Percentiles rank a stretch among this genome's conserved stretches.
Evolutionary conservation across 1,139 yeast species (phyloP).

Genomic region (Kurtzmaniella quercitrusa): DNA sequence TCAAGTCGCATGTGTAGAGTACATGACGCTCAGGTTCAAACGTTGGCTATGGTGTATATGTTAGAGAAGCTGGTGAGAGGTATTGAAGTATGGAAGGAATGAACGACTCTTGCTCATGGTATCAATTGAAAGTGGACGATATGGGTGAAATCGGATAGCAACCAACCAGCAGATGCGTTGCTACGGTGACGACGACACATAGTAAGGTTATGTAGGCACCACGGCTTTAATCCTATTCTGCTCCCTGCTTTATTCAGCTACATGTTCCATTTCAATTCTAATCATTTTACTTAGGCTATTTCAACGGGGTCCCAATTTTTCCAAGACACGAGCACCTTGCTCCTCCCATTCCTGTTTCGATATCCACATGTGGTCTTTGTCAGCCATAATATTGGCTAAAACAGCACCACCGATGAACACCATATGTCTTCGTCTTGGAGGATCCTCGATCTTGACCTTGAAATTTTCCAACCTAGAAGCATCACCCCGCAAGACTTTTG

Average conservation of each 20-base stretch:
- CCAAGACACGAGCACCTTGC: conserved; percentile 80
- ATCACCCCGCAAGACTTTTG: conserved; percentile 82
- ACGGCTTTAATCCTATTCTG: too few relatives aligned
- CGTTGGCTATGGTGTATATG: too few relatives aligned
- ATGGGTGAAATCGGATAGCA: too few relatives aligned
- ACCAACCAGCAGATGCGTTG: too few relatives aligned
- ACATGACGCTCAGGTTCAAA: too few relatives aligned
- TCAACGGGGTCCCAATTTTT: conserved; percentile 90
- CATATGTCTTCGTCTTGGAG: conserved; percentile 99
- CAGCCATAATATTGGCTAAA: conserved; percentile 95
- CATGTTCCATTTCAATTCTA: not conserved
- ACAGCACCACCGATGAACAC: conserved; percentile 99
- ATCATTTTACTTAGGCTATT: not conserved
- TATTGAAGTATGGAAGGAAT: too few relatives aligned
- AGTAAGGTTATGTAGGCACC: too few relatives aligned
- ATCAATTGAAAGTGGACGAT: too few relatives aligned
- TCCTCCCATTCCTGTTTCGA: conserved; percentile 97
- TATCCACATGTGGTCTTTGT: conserved; percentile 98
- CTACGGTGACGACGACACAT: too few relatives aligned
- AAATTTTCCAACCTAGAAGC: conserved; percentile 84
- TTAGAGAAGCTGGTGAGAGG: too few relatives aligned
- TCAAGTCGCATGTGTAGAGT: not conserved
- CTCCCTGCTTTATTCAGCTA: too few relatives aligned
- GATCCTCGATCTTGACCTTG: conserved; percentile 96
- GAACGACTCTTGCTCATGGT: too few relatives aligned